Evolutionary conservation across 768 basidiomycete genomes (phyloP), one percentile per base, ranked within the genome.

Genomic region (Dictyophora rubrovolvata): DNA sequence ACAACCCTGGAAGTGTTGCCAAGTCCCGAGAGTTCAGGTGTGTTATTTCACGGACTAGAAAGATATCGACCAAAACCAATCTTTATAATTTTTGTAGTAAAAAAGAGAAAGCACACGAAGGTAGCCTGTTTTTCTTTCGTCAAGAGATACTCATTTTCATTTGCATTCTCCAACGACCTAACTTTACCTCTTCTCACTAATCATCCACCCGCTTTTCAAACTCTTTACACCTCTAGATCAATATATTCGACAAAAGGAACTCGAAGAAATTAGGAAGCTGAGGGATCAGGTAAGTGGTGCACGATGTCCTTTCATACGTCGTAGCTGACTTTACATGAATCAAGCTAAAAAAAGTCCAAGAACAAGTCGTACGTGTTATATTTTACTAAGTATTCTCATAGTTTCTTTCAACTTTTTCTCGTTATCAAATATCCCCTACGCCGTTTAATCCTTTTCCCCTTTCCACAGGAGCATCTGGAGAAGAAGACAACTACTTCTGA

Each of bases 21-120:
- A 72, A 81, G 63, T 82, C 80, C 58, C 78, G 70, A 68, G 81
- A 76, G 54, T 87, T 88, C 73, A 77, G 75, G 86, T 85, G 64
- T 56, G 78, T 61, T 14, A 8, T 20, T 14, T 18, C 50, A 17
- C 21, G 36, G 17, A 55, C 14, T n/a, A 50, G 36, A 23, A 21
- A 33, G n/a, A 21, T 36, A 37, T 48, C 52, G n/a, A n/a, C n/a
- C n/a, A n/a, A n/a, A n/a, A n/a, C n/a, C n/a, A 16, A 55, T 50
- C 18, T 64, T 71, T 62, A 68, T 55, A 35, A 20, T 33, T 33
- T 56, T 61, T 47, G 37, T 69, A 89, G 87, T 65, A 81, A 82
- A 71, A 87, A 81, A 70, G 87, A 88, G 69, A 83, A 79, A 67
- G 87, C 86, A 18, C 79, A 86, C 54, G 87, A 89, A 72, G 77